Evolutionary conservation across 2,329 filamentous ascomycete genomes (phyloP), one percentile per base, ranked within the genome.

Genomic region (Monosporascus ibericus): DNA sequence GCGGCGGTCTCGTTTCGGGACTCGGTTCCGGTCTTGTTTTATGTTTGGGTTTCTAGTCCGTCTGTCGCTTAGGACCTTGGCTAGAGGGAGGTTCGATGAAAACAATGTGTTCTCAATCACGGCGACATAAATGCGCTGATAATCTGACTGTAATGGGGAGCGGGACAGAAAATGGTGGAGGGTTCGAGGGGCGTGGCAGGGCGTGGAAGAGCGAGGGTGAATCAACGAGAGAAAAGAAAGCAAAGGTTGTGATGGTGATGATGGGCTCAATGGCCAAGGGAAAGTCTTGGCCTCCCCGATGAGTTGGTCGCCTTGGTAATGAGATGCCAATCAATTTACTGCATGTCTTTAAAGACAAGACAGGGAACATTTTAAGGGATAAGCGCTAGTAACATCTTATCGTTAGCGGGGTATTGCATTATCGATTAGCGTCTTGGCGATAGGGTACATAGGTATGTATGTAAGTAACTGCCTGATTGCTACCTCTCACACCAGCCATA

Each of bases 1-100:
- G 24, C 30, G 22, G 42, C 14, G 11, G 42, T 25, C 6, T 46
- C 5, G 90, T 95, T 70, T 92, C 91, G 63, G 91, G 91, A 95
- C 92, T 96, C 96, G 64, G 66, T 77, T 73, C 66, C 53, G n/a
- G 14, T 24, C 2, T 20, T 42, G 39, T 14, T 42, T 6, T 42
- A 20, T 18, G n/a, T 42, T 24, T 11, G 37, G 18, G 11, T 18
- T 42, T 42, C 11, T 9, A 24, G 39, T 42, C 39, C 9, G 39
- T 42, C 6, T 9, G 11, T 18, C 18, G 15, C 18, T 2, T 2
- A 24, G 18, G 14, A 8, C 7, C 24, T 2, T 24, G 39, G 39
- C 9, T 1, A 14, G 18, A 9, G 2, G 5, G 7, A 14, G 39
- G 18, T 18, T 42, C 39, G 18, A 14, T 20, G 0, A 14, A 42